Base-by-base conservation (phyloP, 257 asterid species). In the Forsythia viridissima region DNA sequence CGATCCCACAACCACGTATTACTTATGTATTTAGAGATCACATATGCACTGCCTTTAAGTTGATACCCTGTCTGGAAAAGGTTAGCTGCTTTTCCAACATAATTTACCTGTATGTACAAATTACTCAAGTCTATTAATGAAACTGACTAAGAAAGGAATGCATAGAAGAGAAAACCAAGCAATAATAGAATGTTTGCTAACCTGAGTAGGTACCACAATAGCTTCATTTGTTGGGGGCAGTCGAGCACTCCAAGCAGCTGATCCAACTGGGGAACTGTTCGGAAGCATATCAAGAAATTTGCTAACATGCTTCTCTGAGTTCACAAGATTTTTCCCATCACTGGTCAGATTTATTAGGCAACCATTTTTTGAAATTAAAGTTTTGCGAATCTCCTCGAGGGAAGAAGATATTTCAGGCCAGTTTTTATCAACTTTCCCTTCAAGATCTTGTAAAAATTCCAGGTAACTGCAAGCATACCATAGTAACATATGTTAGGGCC, bases 1-100 rank as follows among this genome's bases (percentile, higher is more conserved):
- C 97, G 99, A 69, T 96, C 99, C 99, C 99, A 96, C 88, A 96
- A 76, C 99, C 99, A 93, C 9, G 98, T 83, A 76, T 91, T 96
- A 88, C 88, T 85, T 52, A 93, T 84, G 91, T 89, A 84, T 84
- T 90, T 96, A 3, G 98, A 90, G 80, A 96, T 90, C 76, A 96
- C 99, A 83, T 93, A 90, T 74, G 99, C 92, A 77, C 97, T 96
- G 55, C 99, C 99, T 73, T 86, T 91, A 76, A 93, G 96, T 85
- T 92, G 91, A 87, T 96, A 96, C 68, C 99, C 99, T 75, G 89
- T 85, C 75, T 92, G 96, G 65, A 85, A 96, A 55, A 96, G 87
- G 77, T 93, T 93, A 48, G 99, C 99, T 67, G 99, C 97, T 89
- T 96, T 96, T 68, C 99, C 99, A 71, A 96, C 98, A 85, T 96